These are phyloP conservation scores for Aquilaria yunnanensis DNA, from an alignment of 345 rosid species.

Conservation along the genomic window DNA sequence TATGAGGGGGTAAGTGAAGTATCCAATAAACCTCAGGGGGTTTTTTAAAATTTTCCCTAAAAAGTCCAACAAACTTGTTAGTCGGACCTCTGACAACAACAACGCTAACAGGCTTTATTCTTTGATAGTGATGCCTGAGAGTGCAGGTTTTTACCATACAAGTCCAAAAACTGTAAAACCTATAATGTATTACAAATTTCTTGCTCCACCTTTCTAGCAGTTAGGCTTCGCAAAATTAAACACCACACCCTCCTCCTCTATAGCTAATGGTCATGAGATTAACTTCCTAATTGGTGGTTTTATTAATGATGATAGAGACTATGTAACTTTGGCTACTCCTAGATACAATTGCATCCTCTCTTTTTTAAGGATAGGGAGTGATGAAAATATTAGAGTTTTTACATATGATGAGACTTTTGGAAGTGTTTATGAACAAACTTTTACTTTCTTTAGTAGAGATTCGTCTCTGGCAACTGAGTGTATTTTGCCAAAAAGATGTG, in stretches of 20 bases:
- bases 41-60: no score
- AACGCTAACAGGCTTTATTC: constrained; percentile 45
- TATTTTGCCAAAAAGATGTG: constrained; percentile 22
- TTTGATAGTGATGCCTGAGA: constrained; percentile 35
- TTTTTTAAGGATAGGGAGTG: constrained; percentile 2
- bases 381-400: constrained; percentile 2
- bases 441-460: constrained; percentile 7
- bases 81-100: constrained; percentile 28
- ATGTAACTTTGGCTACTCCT: constrained; percentile 6
- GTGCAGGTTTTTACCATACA: constrained; percentile 11
- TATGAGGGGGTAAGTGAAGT: no score
- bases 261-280: background rate
- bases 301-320: background rate
- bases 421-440: constrained; percentile 4
- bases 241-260: background rate
- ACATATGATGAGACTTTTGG: constrained; percentile 5
- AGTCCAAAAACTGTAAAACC: background rate
- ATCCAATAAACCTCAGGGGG: no score
- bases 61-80: constrained; percentile 38
- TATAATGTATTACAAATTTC: no score
- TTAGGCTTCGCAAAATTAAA: constrained; percentile 2
- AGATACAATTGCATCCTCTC: constrained; percentile 12
- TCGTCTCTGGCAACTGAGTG: constrained; percentile 7
- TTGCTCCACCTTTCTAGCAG: background rate
- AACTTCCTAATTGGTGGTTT: background rate